Evolutionary conservation across 768 basidiomycete species (phyloP), one percentile per base, ranked within the genome.

Genomic region (Sarcomyxa edulis): DNA sequence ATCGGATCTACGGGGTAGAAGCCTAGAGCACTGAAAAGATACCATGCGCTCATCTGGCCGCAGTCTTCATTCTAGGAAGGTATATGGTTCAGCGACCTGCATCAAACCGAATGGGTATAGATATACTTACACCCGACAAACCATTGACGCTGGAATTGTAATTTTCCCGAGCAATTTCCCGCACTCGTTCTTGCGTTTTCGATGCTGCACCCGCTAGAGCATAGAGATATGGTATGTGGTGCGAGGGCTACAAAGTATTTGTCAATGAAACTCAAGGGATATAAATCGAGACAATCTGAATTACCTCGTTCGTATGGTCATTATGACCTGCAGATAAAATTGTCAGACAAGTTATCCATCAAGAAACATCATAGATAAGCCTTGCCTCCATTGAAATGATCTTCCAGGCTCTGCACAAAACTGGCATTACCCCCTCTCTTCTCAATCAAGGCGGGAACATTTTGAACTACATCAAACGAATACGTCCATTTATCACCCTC

Each of bases 31-130:
- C 77, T 81, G 61, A 88, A 90, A 10, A 90, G 69, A 48, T 81
- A 90, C 88, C 88, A 91, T 1, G 87, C 84, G 49, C 83, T 86
- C 88, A 91, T 91, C 54, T 92, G 88, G 1, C 88, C 87, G 46
- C 87, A 90, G 52, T 92, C 88, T 54, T 92, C 88, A 48, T 91
- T 92, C 82, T 88, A 43, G 18, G 39, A 7, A 38, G 5, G 35
- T 31, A 22, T 31, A 10, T 11, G 23, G 12, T n/a, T 39, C 10
- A 11, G 11, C 10, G 6, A 4, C 8, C 8, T 36, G 20, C 18
- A 24, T 31, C 9, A 23, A 14, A 40, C 22, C n/a, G 10, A 18
- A 23, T 22, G 31, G 25, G 18, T 14, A 16, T 14, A 21, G 6
- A 32, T 11, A 18, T 10, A 59, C 72, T 15, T 51, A 85, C 85